Percentiles rank a stretch among this genome's conserved stretches.
These are phyloP conservation scores for Fusarium sacchari DNA, from an alignment of 2,329 filamentous ascomycete species.

Conservation along the genomic window DNA sequence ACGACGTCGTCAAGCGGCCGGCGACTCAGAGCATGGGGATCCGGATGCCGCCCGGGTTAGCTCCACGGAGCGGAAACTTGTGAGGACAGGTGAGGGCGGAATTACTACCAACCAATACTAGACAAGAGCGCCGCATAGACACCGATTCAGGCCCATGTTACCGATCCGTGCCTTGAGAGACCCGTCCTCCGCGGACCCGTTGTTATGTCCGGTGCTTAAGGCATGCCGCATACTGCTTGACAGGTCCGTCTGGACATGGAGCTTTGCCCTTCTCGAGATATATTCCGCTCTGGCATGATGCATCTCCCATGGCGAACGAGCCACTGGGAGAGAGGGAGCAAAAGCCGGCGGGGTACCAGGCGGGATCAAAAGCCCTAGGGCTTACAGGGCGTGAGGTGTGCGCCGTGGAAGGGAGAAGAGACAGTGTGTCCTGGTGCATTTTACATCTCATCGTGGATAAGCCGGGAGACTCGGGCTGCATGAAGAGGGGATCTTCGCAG, in stretches of 20 bases:
- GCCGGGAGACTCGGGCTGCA: slow-evolving; percentile 18
- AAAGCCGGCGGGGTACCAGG: slow-evolving; percentile 22
- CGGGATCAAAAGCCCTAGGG: slow-evolving; percentile 34
- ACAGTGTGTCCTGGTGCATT: slow-evolving; percentile 6
- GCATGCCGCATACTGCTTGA: background rate
- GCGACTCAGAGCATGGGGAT: slow-evolving; percentile 56
- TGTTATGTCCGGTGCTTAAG: slow-evolving; percentile 7
- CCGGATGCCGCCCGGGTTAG: slow-evolving; percentile 63
- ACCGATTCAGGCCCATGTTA: background rate
- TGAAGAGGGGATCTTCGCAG: slow-evolving; percentile 32
- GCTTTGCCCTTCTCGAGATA: background rate
- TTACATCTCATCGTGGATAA: slow-evolving; percentile 11
- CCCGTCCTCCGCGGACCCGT: slow-evolving; percentile 10
- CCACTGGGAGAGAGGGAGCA: slow-evolving; percentile 9
- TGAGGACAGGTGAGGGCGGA: slow-evolving; percentile 29
- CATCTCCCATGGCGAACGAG: slow-evolving; percentile 4
- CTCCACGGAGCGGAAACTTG: slow-evolving; percentile 48
- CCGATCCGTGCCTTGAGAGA: slow-evolving; percentile 16
- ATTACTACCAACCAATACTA: background rate
- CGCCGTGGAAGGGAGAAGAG: background rate
- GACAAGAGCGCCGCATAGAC: background rate
- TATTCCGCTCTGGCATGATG: slow-evolving; percentile 5
- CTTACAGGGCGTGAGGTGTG: slow-evolving; percentile 39
- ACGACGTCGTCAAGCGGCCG: slow-evolving; percentile 62
- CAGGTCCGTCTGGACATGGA: slow-evolving; percentile 8